Percentiles rank a stretch among this genome's conserved stretches.
These are phyloP conservation scores for Metroxylon sagu DNA, from an alignment of 176 grass and related monocot genomes.

Conservation along the genomic window DNA sequence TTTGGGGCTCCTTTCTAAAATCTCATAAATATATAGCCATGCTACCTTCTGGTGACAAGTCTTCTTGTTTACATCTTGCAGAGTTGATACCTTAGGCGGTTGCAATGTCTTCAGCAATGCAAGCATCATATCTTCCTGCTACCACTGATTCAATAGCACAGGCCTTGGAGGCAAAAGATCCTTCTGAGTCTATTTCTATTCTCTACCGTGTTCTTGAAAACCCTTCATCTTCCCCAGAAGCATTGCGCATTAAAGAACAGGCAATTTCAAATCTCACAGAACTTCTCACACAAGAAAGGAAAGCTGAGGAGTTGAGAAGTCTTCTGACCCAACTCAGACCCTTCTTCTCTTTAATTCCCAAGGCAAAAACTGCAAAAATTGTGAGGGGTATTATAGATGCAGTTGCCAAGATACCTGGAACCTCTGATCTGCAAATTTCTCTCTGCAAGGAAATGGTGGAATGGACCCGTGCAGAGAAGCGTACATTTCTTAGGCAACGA, in stretches of 20 bases:
- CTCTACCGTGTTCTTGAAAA: conserved; percentile 67
- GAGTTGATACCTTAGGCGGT: too few species aligned
- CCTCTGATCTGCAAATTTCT: conserved; percentile 71
- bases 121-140: conserved; percentile 32
- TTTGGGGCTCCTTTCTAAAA: too few species aligned
- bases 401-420: conserved; percentile 68
- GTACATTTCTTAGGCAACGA: conserved; percentile 73
- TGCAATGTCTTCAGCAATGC: too few species aligned
- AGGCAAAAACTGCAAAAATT: conserved; percentile 92
- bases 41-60: too few species aligned
- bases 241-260: conserved; percentile 70
- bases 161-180: conserved; percentile 56
- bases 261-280: conserved; percentile 71
- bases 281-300: conserved; percentile 60
- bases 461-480: conserved; percentile 85
- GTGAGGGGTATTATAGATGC: conserved; percentile 72
- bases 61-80: too few species aligned
- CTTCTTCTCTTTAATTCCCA: conserved; percentile 74
- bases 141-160: conserved; percentile 58
- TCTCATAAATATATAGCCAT: too few species aligned
- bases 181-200: conserved; percentile 62
- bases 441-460: conserved; percentile 91
- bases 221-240: conserved; percentile 55
- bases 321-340: conserved; percentile 80
- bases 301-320: conserved; percentile 56